Evolutionary conservation across 2,329 filamentous ascomycete genomes (phyloP), one percentile per base, ranked within the genome.

Genomic region (Penicillium digitatum): DNA sequence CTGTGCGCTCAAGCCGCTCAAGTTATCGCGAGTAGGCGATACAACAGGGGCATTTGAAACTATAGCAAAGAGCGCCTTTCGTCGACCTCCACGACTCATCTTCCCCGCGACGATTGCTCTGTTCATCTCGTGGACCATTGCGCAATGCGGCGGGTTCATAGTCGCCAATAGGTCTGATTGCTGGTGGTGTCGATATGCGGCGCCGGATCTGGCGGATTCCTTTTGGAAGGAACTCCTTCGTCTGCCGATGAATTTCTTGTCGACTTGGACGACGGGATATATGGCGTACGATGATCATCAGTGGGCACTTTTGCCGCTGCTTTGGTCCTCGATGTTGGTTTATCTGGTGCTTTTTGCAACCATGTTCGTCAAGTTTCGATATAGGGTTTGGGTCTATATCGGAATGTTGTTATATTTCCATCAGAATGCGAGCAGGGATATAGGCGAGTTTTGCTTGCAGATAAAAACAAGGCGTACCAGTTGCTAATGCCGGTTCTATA

Each of bases 211-310:
- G 16, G 68, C 76, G 44, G 73, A 75, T 24, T 70, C 74, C 5
- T 70, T 81, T n/a, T 69, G 67, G 47, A 69, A 73, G 14, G 80
- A 81, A 58, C 60, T 81, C 7, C 59, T 69, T 29, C 69, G 77
- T 18, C 64, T 82, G 34, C 74, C 79, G 51, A 63, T 65, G 55
- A 76, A 76, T 57, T 78, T 80, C 59, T 69, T 79, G 24, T 72
- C 68, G 10, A 77, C 75, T 11, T 82, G 80, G 80, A 80, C 78
- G 12, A 78, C 73, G 49, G 76, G 75, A 1, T 77, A 76, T 62
- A 81, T 80, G 68, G 71, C 76, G 9, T 81, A 80, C 52, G 80
- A 82, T 62, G 75, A 80, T 53, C 79, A 82, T 56, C 80, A 82
- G 62, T 82, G 80, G 80, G 79, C 80, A 3, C 73, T 82, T 62